These are phyloP conservation scores for Mycena vitilis DNA, from an alignment of 768 basidiomycete species.

Conservation along the genomic window DNA sequence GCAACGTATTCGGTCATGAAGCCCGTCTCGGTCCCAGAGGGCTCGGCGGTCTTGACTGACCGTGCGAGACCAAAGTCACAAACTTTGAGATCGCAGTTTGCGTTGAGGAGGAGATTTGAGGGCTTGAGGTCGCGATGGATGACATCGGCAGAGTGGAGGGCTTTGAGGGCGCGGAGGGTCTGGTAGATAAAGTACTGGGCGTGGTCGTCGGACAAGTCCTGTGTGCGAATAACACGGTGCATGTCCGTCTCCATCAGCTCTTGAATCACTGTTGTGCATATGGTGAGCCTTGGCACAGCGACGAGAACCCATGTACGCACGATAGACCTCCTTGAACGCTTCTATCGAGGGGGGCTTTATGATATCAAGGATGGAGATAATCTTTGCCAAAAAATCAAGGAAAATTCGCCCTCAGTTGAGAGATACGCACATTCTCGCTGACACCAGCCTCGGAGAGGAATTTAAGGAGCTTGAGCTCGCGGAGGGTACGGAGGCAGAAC, in stretches of 20 bases:
- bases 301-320: conserved; percentile 50
- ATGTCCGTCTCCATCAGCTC: conserved; percentile 97
- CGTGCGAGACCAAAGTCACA: conserved; percentile 96
- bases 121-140: conserved; percentile 98
- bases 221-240: conserved; percentile 96
- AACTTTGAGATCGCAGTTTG: conserved; percentile 96
- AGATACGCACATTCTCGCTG: conserved; percentile 63
- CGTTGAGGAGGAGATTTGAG: conserved; percentile 96
- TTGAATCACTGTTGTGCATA: conserved; percentile 76
- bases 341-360: conserved; percentile 85
- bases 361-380: conserved; percentile 91
- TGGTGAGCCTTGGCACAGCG: conserved; percentile 20
- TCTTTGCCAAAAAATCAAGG: conserved; percentile 53
- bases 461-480: conserved; percentile 86
- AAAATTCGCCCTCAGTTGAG: neutral
- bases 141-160: conserved; percentile 95
- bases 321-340: conserved; percentile 88
- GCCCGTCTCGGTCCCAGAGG: conserved; percentile 83
- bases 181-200: conserved; percentile 95
- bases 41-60: conserved; percentile 88
- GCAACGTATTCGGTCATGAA: conserved; percentile 99
- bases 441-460: conserved; percentile 90
- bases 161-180: conserved; percentile 94
- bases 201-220: conserved; percentile 95
- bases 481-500: conserved; percentile 92